A percentile compares a stretch with the other conserved stretches of the same genome.
These are phyloP conservation scores for Achaetomium macrosporum DNA, from an alignment of 2,329 filamentous ascomycete species.

Conservation along the genomic window DNA sequence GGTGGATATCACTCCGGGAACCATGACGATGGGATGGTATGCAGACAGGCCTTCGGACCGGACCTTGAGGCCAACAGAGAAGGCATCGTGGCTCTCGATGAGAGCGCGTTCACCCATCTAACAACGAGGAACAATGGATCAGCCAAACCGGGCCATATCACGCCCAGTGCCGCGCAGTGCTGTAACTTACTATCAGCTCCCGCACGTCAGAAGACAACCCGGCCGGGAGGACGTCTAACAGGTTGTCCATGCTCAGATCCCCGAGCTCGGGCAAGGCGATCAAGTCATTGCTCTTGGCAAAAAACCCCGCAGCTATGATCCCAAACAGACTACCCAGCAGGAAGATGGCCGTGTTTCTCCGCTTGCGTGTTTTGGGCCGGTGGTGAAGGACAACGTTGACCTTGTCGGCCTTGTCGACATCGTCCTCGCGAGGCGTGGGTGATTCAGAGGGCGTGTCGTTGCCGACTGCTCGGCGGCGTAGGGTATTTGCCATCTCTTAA, in stretches of 20 bases:
- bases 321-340: constrained; percentile 84
- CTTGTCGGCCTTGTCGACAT: constrained; percentile 23
- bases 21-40: constrained; percentile 89
- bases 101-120: constrained; percentile 78
- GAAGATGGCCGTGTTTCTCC: constrained; percentile 77
- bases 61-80: constrained; percentile 81
- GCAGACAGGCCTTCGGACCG: constrained; percentile 73
- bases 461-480: constrained; percentile 24
- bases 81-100: constrained; percentile 86
- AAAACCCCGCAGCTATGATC: constrained; percentile 80
- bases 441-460: constrained; percentile 27
- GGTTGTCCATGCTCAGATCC: constrained; percentile 75
- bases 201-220: constrained; percentile 80
- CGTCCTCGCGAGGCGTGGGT: constrained; percentile 31
- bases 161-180: constrained; percentile 7
- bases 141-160: neutral
- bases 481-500: constrained; percentile 24
- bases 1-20: constrained; percentile 95
- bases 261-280: constrained; percentile 68
- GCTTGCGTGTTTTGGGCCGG: constrained; percentile 55
- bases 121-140: constrained; percentile 9
- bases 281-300: constrained; percentile 82
- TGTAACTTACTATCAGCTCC: constrained; percentile 65
- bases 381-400: constrained; percentile 38
- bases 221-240: constrained; percentile 83